Evolutionary conservation across 1,139 yeast species (phyloP).

Genomic region (Geotrichum candidum): DNA sequence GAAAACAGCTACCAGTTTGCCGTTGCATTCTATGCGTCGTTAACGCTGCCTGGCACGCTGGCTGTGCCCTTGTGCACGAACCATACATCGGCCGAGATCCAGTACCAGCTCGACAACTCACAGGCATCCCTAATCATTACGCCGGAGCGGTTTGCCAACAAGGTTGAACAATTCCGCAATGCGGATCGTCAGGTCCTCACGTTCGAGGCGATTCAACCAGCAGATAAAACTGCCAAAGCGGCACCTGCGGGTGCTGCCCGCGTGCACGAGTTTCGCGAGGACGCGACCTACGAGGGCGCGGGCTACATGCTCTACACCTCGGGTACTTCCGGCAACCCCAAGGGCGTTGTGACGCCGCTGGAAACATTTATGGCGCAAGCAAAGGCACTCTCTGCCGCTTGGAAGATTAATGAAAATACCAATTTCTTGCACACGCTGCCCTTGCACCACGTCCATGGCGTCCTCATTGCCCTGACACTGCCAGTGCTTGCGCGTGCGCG

Average conservation of each 20-base stretch:
- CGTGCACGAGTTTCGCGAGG: constrained; percentile 4
- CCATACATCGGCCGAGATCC: constrained; percentile 33
- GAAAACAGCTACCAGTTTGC: constrained; percentile 35
- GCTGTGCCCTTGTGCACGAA: constrained; percentile 36
- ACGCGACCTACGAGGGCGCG: constrained; percentile 14
- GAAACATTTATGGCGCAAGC: constrained; percentile 35
- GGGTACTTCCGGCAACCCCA: constrained; percentile 38
- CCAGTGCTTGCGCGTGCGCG: constrained; percentile 35
- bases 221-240: constrained; percentile 14
- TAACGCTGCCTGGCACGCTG: constrained; percentile 30
- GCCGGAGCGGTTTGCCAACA: constrained; percentile 29
- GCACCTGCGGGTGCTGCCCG: not conserved
- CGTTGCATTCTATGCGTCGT: constrained; percentile 30
- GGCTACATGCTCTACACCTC: constrained; percentile 38
- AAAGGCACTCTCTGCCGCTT: constrained; percentile 32
- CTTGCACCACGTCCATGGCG: constrained; percentile 37
- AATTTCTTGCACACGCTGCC: constrained; percentile 35
- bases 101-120: constrained; percentile 32
- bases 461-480: constrained; percentile 34
- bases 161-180: constrained; percentile 25
- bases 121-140: constrained; percentile 30
- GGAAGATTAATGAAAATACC: constrained; percentile 32
- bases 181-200: constrained; percentile 21
- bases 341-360: constrained; percentile 37
- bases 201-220: constrained; percentile 22